These are phyloP conservation scores for Pistacia atlantica DNA, from an alignment of 345 rosid species.

Conservation along the genomic window DNA sequence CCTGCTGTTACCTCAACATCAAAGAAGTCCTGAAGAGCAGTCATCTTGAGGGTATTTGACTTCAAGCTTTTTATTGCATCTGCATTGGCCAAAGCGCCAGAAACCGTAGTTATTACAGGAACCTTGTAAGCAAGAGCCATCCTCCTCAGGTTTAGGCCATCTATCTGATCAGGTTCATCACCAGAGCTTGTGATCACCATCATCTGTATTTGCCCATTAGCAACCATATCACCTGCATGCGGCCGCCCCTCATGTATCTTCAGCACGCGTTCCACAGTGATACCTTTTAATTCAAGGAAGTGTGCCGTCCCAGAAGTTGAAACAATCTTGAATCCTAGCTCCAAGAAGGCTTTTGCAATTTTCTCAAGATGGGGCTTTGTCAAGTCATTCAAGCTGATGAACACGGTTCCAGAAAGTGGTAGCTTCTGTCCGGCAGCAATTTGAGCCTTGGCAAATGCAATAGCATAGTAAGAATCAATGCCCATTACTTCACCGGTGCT, in stretches of 20 bases:
- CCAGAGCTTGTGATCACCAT: conserved; percentile 94
- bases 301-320: conserved; percentile 95
- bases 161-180: conserved; percentile 81
- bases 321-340: conserved; percentile 71
- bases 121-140: conserved; percentile 95
- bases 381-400: conserved; percentile 88
- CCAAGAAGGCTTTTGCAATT: conserved; percentile 74
- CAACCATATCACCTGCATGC: conserved; percentile 94
- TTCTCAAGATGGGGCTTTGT: conserved; percentile 80
- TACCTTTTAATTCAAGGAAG: conserved; percentile 72
- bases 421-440: conserved; percentile 92
- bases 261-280: conserved; percentile 74
- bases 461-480: conserved; percentile 61
- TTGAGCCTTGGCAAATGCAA: conserved; percentile 94
- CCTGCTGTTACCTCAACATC: conserved; percentile 33
- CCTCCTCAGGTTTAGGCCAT: conserved; percentile 82
- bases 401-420: conserved; percentile 84
- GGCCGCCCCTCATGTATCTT: conserved; percentile 96
- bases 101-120: conserved; percentile 87
- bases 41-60: conserved; percentile 60
- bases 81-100: conserved; percentile 91
- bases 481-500: conserved; percentile 99
- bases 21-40: conserved; percentile 89
- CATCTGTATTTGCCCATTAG: conserved; percentile 88
- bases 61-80: conserved; percentile 84